These are phyloP conservation scores for Russula sp. DNA, from an alignment of 768 basidiomycete genomes.

Conservation along the genomic window DNA sequence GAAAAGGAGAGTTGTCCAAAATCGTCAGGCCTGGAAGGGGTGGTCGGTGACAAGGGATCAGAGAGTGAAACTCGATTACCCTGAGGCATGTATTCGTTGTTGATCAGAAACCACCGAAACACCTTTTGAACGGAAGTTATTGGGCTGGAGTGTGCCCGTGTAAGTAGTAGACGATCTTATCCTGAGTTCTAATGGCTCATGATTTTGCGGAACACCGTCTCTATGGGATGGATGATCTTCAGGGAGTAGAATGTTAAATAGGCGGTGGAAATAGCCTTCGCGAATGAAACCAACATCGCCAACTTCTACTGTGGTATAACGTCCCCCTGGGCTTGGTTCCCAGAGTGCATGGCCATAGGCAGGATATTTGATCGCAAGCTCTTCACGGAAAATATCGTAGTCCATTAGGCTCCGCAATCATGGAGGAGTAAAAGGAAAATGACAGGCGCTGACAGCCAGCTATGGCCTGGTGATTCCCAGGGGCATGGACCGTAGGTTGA, in stretches of 20 bases:
- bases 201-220: background rate
- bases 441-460: background rate
- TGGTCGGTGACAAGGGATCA: background rate
- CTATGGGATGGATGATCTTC: background rate
- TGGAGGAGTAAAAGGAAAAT: background rate
- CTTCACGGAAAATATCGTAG: background rate
- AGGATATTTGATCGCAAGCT: background rate
- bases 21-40: background rate
- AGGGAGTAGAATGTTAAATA: background rate
- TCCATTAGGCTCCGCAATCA: background rate
- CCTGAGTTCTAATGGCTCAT: background rate
- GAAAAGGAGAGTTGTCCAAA: background rate
- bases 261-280: background rate
- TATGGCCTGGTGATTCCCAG: too few relatives aligned
- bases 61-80: background rate
- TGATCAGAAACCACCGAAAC: background rate
- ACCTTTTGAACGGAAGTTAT: background rate
- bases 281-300: slow-evolving; percentile 2
- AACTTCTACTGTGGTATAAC: background rate
- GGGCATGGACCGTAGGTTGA: too few relatives aligned
- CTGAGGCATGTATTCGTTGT: background rate
- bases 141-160: background rate
- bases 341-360: slow-evolving; percentile 1
- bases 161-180: background rate
- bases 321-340: background rate